These are phyloP conservation scores for Dentipellis fragilis DNA, from an alignment of 768 basidiomycete genomes.

Conservation along the genomic window DNA sequence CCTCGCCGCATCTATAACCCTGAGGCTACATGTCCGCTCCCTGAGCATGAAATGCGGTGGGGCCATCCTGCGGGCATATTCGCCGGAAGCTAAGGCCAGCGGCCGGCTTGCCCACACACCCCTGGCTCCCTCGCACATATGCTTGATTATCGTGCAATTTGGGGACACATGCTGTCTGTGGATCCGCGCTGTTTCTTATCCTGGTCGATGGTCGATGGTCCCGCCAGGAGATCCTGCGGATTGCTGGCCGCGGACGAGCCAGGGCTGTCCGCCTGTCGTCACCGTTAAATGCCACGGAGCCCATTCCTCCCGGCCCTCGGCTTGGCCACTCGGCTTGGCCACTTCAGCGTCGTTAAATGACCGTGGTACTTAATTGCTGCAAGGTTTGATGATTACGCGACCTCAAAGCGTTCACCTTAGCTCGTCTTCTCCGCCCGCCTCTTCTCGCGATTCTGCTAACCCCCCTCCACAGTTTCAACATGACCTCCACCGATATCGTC, in stretches of 20 bases:
- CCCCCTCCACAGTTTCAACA: neutral
- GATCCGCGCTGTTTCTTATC: too few species aligned
- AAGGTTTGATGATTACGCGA: neutral
- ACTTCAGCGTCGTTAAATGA: neutral
- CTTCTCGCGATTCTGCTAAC: neutral
- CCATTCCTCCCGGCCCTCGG: neutral
- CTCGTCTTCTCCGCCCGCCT: neutral
- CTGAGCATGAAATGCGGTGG: too few species aligned
- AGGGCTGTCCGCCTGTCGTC: neutral
- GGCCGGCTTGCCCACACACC: too few species aligned
- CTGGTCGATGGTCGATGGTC: too few species aligned
- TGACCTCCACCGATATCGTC: neutral
- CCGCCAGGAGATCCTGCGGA: too few species aligned
- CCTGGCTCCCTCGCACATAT: too few species aligned
- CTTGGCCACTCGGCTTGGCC: neutral
- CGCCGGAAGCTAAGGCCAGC: too few species aligned
- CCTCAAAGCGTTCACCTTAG: neutral
- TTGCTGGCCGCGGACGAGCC: too few species aligned
- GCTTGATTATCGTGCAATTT: too few species aligned
- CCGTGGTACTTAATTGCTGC: neutral
- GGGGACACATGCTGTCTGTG: too few species aligned
- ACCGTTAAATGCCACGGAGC: neutral
- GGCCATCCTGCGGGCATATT: too few species aligned
- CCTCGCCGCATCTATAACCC: neutral
- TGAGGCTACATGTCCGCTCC: neutral